Base-by-base conservation (phyloP, 164 flowering plant species). In the Cinnamomum micranthum region DNA sequence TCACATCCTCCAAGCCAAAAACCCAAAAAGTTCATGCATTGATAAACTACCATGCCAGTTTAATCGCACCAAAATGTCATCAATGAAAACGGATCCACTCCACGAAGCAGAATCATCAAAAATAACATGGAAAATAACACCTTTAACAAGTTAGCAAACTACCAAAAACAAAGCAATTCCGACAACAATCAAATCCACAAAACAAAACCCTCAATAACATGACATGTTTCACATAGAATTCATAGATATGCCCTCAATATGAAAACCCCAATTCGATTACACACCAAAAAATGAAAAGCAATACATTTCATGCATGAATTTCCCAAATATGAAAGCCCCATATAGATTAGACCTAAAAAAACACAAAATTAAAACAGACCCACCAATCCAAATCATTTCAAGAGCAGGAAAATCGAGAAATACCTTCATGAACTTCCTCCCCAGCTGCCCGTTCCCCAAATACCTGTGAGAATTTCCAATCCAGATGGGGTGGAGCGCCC, bases 401-500 rank as follows among this genome's bases (percentile, higher is more conserved):
- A 81, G 66, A 82, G 65, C 20, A 35, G 14, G 55, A 24, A 68
- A 59, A 62, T 14, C 1, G 4, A 5, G 9, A 14, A 72, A 28
- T 79, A 90, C 93, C 93, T 88, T 88, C 93, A 65, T 90, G 93
- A 62, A 90, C 91, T 77, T 90, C 93, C 75, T 90, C 93, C 2
- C 90, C 90, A 68, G 93, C 90, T 27, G 91, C 75, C n/a, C 93
- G 84, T 50, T 90, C 93, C 2, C 93, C 93, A 64, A 90, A 90
- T 11, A 90, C 93, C 88, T 90, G 93, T 63, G 93, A 87, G 85
- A 88, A 90, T 80, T 85, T 90, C 93, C 93, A 90, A 69, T 90
- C 92, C 65, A 89, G 84, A 69, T 85, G 85, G 75, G 73, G 81
- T 25, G 82, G 82, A 12, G 86, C 82, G 22, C 78, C 83, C 73